Evolutionary conservation across 2,329 filamentous ascomycete genomes (phyloP).

Genomic region (Aphanocladium album): DNA sequence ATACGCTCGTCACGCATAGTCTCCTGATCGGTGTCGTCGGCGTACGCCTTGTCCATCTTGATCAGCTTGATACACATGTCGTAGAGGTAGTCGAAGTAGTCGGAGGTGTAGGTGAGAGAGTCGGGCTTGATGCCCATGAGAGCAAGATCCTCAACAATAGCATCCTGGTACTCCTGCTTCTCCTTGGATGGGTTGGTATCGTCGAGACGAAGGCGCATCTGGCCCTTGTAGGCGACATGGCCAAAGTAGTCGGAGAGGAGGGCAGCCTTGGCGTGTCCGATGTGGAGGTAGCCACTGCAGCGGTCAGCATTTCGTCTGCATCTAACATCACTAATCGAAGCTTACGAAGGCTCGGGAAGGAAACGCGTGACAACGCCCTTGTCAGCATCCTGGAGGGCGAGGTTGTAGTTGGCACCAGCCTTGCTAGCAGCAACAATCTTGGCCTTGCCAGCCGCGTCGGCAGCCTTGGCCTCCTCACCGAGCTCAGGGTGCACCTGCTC

Average conservation of each 20-base stretch:
- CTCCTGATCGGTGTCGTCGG: slow-evolving; percentile 89
- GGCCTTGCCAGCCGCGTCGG: slow-evolving; percentile 63
- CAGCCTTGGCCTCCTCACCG: slow-evolving; percentile 61
- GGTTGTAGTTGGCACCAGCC: slow-evolving; percentile 82
- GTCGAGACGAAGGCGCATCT: slow-evolving; percentile 86
- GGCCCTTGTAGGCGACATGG: slow-evolving; percentile 87
- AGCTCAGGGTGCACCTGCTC: slow-evolving; percentile 78
- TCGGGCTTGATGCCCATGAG: slow-evolving; percentile 92
- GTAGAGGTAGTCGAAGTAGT: slow-evolving; percentile 92
- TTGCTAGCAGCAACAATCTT: slow-evolving; percentile 66
- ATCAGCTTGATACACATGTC: slow-evolving; percentile 81
- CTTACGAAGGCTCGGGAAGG: slow-evolving; percentile 84
- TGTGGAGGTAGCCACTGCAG: slow-evolving; percentile 75
- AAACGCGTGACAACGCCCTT: slow-evolving; percentile 90
- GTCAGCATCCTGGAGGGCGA: slow-evolving; percentile 77
- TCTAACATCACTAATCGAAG: slow-evolving; percentile 16
- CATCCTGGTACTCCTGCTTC: slow-evolving; percentile 92
- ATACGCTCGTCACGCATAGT: slow-evolving; percentile 81
- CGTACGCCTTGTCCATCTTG: slow-evolving; percentile 81
- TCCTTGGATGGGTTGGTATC: slow-evolving; percentile 98
- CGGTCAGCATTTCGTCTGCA: slow-evolving; percentile 9
- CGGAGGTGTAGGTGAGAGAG: slow-evolving; percentile 83
- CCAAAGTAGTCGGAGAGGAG: slow-evolving; percentile 96
- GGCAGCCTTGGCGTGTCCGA: slow-evolving; percentile 91
- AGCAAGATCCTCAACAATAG: slow-evolving; percentile 85